Base-by-base conservation (phyloP, 495 filamentous ascomycete species). In the Chaetomidium leptoderma region DNA sequence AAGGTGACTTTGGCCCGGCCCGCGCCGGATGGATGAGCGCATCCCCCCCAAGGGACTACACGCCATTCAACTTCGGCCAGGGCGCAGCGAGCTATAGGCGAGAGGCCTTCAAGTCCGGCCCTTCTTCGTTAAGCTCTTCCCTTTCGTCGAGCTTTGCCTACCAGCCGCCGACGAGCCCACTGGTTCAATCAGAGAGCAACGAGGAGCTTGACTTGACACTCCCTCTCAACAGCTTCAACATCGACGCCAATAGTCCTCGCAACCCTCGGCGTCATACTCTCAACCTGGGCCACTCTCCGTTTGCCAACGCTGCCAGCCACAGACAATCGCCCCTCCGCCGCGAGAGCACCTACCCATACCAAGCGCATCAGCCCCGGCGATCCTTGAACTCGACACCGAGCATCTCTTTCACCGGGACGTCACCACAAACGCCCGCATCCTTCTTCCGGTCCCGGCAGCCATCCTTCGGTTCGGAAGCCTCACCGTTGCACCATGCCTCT, bases 161-260 rank as follows among this genome's bases (percentile, higher is more conserved):
- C 42, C 89, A 91, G 68, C 82, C 88, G 4, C 92, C 93, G 6
- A 97, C 93, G 11, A 97, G 91, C 58, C 95, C 93, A 19, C 76
- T 98, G 23, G 91, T 92, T 3, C 84, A 97, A 64, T 90, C 91
- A 58, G 89, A 91, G 56, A 95, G 86, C 68, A 92, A 91, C 63
- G 87, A 91, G 8, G 91, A 95, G 56, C 67, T 90, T 16, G 90
- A 91, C 60, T 78, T 88, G 50, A 70, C 71, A 10, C 66, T 76
- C 32, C 71, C 72, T 24, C 67, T 83, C 53, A 71, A 82, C 59
- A 71, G 71, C 60, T 74, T 76, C 59, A 71, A 73, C 24, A 71
- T 77, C 37, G 61, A 66, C 11, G 55, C 69, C 19, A 63, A 53
- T 36, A 63, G 64, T 21, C 60, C 63, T 3, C 66, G 67, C 10